Percentiles rank a stretch among this genome's conserved stretches.
Conservation (phyloP, 345 rosid species). For the Pistacia integerrima region DNA sequence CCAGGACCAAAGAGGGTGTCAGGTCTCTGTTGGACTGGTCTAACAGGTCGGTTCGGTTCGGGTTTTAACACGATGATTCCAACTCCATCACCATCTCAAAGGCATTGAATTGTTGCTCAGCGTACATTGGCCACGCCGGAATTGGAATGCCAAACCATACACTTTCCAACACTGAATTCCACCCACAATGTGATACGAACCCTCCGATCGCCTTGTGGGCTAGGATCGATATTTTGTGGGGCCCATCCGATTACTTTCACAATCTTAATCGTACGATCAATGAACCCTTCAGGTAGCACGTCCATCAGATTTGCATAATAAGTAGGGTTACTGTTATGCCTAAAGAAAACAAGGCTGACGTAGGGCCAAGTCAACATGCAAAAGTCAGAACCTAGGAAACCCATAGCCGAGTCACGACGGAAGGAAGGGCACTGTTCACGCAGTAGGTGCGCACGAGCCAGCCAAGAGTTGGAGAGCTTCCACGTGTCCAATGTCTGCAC, state of each 20-base stretch:
- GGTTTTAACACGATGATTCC: neutral
- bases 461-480: too few species aligned
- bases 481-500: too few species aligned
- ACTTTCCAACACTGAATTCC: conserved; percentile 62
- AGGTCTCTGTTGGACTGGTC: too few species aligned
- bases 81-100: conserved; percentile 40
- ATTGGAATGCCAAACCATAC: conserved; percentile 55
- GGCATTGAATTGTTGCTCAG: conserved; percentile 60
- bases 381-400: too few species aligned
- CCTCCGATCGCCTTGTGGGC: conserved; percentile 46
- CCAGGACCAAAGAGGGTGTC: too few species aligned
- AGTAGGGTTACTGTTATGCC: neutral
- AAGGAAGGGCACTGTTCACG: too few species aligned
- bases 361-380: too few species aligned
- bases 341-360: too few species aligned
- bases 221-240: conserved; percentile 31
- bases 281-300: conserved; percentile 46
- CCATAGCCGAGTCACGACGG: too few species aligned
- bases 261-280: too few species aligned
- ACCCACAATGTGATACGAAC: conserved; percentile 69
- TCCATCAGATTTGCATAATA: conserved; percentile 31
- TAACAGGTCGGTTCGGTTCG: too few species aligned
- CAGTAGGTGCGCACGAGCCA: too few species aligned
- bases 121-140: conserved; percentile 27
- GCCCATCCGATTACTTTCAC: conserved; percentile 50